These are phyloP conservation scores for Endoconidiophora laricicola DNA, from an alignment of 2,329 filamentous ascomycete species.

Conservation along the genomic window DNA sequence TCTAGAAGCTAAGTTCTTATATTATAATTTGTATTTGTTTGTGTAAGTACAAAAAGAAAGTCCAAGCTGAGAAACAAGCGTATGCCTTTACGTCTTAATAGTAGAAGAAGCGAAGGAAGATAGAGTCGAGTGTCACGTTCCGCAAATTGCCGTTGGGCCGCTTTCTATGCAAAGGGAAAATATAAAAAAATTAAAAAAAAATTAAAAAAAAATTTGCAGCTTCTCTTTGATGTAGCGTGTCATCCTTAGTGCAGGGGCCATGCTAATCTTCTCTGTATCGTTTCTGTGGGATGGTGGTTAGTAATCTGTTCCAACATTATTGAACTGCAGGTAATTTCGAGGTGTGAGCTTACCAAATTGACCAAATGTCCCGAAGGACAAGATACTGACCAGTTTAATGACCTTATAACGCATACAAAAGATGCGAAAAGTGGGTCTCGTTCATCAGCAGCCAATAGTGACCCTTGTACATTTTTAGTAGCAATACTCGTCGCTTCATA, in stretches of 20 bases:
- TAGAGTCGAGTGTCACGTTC: no score
- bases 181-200: not conserved
- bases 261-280: conserved; percentile 60
- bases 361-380: conserved; percentile 14
- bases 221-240: conserved; percentile 76
- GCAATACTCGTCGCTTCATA: no score
- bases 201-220: conserved; percentile 24
- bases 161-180: no score
- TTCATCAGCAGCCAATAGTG: no score
- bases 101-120: no score
- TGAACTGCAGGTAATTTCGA: not conserved
- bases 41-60: no score
- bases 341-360: conserved; percentile 12
- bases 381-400: not conserved
- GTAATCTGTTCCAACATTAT: not conserved
- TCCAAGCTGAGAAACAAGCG: no score
- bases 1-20: no score
- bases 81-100: no score
- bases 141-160: no score
- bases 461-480: no score
- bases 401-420: conserved; percentile 4
- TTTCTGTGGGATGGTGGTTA: conserved; percentile 9
- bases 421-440: not conserved
- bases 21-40: no score
- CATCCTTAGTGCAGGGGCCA: conserved; percentile 85